Evolutionary conservation across 2,329 filamentous ascomycete species (phyloP), one percentile per base, ranked within the genome.

Genomic region (Pseudonectria foliicola): DNA sequence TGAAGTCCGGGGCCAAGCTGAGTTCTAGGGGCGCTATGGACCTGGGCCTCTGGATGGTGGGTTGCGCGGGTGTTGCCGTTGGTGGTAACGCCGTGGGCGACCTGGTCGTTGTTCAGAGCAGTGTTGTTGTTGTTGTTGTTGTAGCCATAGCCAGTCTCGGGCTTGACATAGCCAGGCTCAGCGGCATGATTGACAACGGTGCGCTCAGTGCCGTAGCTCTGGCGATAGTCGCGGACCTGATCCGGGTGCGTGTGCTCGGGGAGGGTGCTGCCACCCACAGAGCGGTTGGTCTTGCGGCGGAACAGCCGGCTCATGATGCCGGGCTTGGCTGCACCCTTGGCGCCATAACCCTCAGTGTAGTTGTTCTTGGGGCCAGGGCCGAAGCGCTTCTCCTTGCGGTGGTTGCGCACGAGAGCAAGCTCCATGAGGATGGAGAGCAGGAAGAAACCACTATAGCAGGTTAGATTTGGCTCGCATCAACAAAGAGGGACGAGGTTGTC

Each of bases 301-400:
- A 61, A 56, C 34, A 64, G 47, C 28, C 50, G 56, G 37, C 49
- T 43, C 25, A 63, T 52, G 50, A 66, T 55, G 31, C 60, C 54
- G 16, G 45, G 44, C 27, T 44, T 42, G 33, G 50, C 39, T 26
- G 61, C 66, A 16, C 45, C 44, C 27, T 44, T 42, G 33, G 50
- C 39, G 27, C 61, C 66, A 43, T 62, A 64, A 46, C 68, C 71
- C 21, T 64, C 70, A 21, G 81, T 85, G 65, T 87, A 87, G 60
- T 76, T 49, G 47, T 61, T 61, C 30, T 51, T 46, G 15, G 59
- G 55, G 39, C 52, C 38, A 29, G 61, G 81, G 11, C 82, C 81
- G 55, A 74, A 84, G 34, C 76, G 75, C 67, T 83, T 85, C 63
- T 85, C 80, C 51, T 79, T 80, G 63, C 79, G 77, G 67, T 84